Evolutionary conservation across 179 eudicot species (phyloP), one percentile per base, ranked within the genome.

Genomic region (Carnegiea gigantea): DNA sequence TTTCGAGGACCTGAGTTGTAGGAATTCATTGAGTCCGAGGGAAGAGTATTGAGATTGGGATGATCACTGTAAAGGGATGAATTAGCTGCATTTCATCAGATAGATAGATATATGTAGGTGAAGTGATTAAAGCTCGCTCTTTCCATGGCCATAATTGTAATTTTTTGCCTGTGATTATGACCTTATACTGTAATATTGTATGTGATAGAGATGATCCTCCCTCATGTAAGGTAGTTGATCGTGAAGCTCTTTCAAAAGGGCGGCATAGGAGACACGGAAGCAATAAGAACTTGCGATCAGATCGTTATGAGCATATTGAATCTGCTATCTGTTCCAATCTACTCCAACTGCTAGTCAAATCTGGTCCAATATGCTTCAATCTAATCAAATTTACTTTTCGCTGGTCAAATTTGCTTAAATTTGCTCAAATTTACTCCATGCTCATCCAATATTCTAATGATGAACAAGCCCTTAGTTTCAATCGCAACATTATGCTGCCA

Each of bases 111-210:
- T 30, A 70, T 70, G 73, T 70, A 30, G 73, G 46, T 70, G 73
- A 36, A 70, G 44, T 30, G 46, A 18, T 36, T 70, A 62, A 70
- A 67, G 71, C 46, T 30, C n/a, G n/a, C 23, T 36, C 46, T 17
- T 33, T 70, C 33, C 73, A 70, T 18, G 73, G 73, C 46, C 46
- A 36, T 70, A 70, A 70, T 70, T 70, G 46, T 70, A 30, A 70
- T 70, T 70, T 36, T 70, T 70, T 30, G 44, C 46, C 36, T 70
- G 46, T 70, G 73, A 70, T 70, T 70, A 70, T 70, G 73, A 70
- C 44, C 46, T 36, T 68, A n/a, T 68, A 36, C 46, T 70, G 46
- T 70, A 70, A 70, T 70, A 18, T 70, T 30, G 23, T 70, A 70
- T 36, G 23, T 70, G 73, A 36, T 70, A 36, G 46, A 36, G 73